These are phyloP conservation scores for Mycena olivaceomarginata DNA, from an alignment of 768 basidiomycete species.

Conservation along the genomic window DNA sequence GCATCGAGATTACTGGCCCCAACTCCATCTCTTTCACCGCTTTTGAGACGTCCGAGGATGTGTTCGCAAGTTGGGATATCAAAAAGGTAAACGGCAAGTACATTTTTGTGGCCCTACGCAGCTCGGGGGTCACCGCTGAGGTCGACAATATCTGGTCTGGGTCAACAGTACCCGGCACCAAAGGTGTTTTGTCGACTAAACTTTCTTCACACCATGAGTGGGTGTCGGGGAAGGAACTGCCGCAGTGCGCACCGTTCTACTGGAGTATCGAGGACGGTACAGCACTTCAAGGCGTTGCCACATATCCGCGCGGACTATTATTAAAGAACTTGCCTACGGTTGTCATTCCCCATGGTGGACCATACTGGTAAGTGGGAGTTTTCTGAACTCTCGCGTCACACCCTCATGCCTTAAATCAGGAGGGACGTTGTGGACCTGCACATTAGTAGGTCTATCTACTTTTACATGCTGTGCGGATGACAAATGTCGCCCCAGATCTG, in stretches of 20 bases:
- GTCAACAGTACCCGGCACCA: constrained; percentile 10
- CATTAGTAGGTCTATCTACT: constrained; percentile 1
- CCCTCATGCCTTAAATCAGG: background rate
- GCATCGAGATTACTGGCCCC: constrained; percentile 29
- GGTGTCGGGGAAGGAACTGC: constrained; percentile 34
- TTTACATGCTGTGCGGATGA: background rate
- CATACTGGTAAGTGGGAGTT: constrained; percentile 24
- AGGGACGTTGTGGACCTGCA: constrained; percentile 33
- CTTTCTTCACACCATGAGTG: constrained; percentile 43
- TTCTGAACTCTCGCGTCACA: background rate
- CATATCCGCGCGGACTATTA: constrained; percentile 29
- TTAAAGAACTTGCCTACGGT: constrained; percentile 31
- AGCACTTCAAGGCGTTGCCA: constrained; percentile 32
- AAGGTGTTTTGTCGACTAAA: constrained; percentile 29
- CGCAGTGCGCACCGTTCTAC: constrained; percentile 38
- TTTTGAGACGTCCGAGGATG: constrained; percentile 35
- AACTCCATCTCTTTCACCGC: constrained; percentile 20
- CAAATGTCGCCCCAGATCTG: background rate
- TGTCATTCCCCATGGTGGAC: constrained; percentile 40
- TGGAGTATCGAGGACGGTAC: constrained; percentile 38
- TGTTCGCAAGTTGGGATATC: constrained; percentile 34
- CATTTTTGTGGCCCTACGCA: constrained; percentile 35
- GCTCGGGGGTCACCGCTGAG: constrained; percentile 40
- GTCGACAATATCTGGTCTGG: constrained; percentile 39
- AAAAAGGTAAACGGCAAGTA: constrained; percentile 29